Base-by-base conservation (phyloP, 345 rosid genomes). In the Cardamine resedifolia region DNA sequence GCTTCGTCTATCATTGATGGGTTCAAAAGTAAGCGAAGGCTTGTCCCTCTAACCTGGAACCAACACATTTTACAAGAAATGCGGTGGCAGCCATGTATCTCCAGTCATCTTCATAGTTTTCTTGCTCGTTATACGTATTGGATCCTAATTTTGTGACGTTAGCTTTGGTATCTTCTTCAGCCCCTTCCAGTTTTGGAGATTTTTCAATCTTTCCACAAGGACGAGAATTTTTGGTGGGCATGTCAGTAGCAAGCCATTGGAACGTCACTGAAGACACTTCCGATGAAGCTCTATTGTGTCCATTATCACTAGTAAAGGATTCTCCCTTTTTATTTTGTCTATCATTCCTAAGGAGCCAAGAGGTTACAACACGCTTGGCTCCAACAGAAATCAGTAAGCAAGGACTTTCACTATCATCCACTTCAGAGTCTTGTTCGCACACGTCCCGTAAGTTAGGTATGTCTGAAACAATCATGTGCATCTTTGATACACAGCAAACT, bases 241-340 rank as follows among this genome's bases (percentile, higher is more conserved):
- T 88, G 82, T 91, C 96, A 47, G 97, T 85, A 63, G 97, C 87
- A 71, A 95, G 96, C 99, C 99, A 95, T 66, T 85, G 91, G 71
- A 90, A 95, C 50, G 96, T 89, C 82, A 95, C 76, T 75, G 91
- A 79, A 39, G 89, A 78, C 61, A 79, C 76, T 28, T 28, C 79
- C 65, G 64, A 64, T 27, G 73, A 58, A 30, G 81, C 53, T 66
- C 53, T 53, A 24, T 27, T 30, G 50, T 16, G 57, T 20, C 72
- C 82, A 73, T 75, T 79, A 65, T 51, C 78, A 67, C 49, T 27
- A 24, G 68, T 21, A 43, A 15, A 53, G 36, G 64, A 62, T 58
- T 74, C 80, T 74, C 56, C 81, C 49, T 78, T 67, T 38, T 24
- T 66, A 23, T 66, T 66, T 38, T 31, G 44, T 76, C 69, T 74